A percentile compares a stretch with the other conserved stretches of the same genome.
Evolutionary conservation across 83 land plant genomes (phyloP).

Genomic region (Thuja plicata): DNA sequence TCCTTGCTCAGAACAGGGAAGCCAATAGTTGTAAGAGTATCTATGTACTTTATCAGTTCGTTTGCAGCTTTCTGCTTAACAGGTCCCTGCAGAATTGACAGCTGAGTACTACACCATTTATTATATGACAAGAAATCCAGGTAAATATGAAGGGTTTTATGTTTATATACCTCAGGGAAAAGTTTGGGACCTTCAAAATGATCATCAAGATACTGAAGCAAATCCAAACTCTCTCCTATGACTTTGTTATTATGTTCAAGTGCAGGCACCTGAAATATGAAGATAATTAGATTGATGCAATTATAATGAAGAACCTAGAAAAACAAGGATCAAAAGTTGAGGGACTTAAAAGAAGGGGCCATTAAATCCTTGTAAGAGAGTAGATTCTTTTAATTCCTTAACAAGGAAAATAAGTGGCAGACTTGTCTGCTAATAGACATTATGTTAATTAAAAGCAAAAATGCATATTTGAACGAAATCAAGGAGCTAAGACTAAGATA

Average conservation of each 20-base stretch:
- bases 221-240: constrained; percentile 72
- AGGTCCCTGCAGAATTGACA: constrained; percentile 34
- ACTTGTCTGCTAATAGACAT: no score
- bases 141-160: background rate
- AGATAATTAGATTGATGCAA: background rate
- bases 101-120: background rate
- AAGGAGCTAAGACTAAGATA: no score
- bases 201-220: constrained; percentile 64
- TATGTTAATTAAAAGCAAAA: no score
- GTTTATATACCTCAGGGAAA: constrained; percentile 54
- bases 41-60: constrained; percentile 43
- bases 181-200: constrained; percentile 72
- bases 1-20: constrained; percentile 38
- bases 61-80: constrained; percentile 52
- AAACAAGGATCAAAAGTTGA: no score
- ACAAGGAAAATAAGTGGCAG: no score
- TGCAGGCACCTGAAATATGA: constrained; percentile 57
- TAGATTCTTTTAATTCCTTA: no score
- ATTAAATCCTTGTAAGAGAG: no score
- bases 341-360: no score
- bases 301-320: no score
- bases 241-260: constrained; percentile 79
- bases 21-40: constrained; percentile 36
- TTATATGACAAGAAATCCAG: background rate
- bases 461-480: no score